Conservation (phyloP, 140 eudicot genomes). For the Oenanthe javanica region DNA sequence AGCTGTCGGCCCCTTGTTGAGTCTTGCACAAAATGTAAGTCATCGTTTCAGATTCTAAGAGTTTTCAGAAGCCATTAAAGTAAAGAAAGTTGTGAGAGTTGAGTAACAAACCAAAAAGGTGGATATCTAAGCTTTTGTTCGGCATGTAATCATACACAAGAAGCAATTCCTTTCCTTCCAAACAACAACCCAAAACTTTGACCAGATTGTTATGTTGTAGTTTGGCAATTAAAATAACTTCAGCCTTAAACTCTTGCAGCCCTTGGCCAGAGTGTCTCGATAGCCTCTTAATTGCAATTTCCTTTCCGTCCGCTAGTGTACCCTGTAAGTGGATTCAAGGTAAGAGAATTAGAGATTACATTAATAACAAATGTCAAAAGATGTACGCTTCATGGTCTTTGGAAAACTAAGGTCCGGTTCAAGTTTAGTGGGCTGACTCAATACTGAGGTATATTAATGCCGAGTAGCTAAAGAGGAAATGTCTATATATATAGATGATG, state of each 20-base stretch:
- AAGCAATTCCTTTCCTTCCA: background rate
- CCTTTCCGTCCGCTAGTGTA: constrained; percentile 1
- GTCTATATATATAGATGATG: too few relatives aligned
- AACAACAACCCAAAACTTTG: background rate
- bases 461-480: too few relatives aligned
- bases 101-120: background rate
- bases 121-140: background rate
- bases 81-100: background rate
- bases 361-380: too few relatives aligned
- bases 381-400: too few relatives aligned
- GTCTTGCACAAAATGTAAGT: too few relatives aligned
- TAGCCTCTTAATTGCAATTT: constrained; percentile 2
- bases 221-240: background rate
- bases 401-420: too few relatives aligned
- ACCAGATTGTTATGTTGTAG: background rate
- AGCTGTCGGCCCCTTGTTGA: too few relatives aligned
- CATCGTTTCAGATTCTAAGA: too few relatives aligned
- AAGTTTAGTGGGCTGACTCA: too few relatives aligned
- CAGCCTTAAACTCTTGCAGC: background rate
- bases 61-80: too few relatives aligned
- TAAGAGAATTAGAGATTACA: background rate
- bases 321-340: background rate
- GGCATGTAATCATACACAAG: background rate
- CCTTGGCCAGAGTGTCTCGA: background rate
- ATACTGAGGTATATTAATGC: too few relatives aligned